Percentiles rank a stretch among this genome's conserved stretches.
These are phyloP conservation scores for Coccomyxa sp. DNA, from an alignment of 139 green algal species.

Conservation along the genomic window DNA sequence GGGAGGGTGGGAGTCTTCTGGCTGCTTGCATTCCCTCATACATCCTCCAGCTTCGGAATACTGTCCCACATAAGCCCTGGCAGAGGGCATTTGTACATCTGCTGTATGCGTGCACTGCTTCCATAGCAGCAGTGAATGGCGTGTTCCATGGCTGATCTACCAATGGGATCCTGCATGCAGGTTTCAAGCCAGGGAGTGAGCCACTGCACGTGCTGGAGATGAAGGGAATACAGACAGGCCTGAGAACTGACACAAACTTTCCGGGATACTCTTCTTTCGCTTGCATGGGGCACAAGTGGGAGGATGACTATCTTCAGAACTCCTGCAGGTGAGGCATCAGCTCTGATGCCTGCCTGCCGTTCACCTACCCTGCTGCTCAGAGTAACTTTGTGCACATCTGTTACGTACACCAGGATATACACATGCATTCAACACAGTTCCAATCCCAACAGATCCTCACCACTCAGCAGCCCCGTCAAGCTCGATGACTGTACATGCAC, in stretches of 20 bases:
- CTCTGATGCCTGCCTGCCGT: too few species aligned
- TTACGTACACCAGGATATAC: background rate
- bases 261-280: background rate
- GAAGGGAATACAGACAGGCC: background rate
- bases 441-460: background rate
- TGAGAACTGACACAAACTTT: background rate
- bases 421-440: background rate
- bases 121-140: background rate
- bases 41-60: too few species aligned
- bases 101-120: too few species aligned
- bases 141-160: background rate
- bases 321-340: background rate
- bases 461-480: background rate
- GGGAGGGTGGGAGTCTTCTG: background rate
- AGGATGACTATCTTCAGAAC: background rate
- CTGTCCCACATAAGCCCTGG: too few species aligned
- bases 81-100: too few species aligned
- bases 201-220: background rate
- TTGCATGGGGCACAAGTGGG: background rate
- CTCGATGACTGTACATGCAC: background rate
- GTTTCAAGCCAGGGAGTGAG: background rate
- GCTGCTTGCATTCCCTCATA: background rate
- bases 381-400: background rate
- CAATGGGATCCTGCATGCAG: too few species aligned
- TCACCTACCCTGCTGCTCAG: too few species aligned